These are phyloP conservation scores for Nidularia pulvinata DNA, from an alignment of 768 basidiomycete species.

Conservation along the genomic window DNA sequence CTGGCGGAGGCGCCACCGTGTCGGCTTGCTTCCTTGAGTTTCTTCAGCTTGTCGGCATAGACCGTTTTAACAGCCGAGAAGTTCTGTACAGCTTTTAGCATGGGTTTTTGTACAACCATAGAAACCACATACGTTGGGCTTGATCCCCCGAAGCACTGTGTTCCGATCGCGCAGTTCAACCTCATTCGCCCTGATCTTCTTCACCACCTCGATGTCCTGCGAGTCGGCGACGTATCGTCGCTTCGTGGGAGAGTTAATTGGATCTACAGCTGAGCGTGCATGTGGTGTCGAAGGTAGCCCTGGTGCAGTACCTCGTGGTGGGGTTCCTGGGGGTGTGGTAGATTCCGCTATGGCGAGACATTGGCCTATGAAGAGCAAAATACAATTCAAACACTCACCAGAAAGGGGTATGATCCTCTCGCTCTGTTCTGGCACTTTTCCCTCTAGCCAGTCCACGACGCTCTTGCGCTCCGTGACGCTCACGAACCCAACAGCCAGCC, in stretches of 20 bases:
- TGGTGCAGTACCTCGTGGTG: constrained; percentile 4
- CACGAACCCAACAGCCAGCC: constrained; percentile 75
- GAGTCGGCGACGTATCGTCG: constrained; percentile 78
- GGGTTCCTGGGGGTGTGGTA: constrained; percentile 54
- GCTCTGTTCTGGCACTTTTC: constrained; percentile 44
- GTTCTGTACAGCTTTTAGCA: constrained; percentile 54
- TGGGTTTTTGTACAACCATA: background rate
- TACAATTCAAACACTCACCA: too few relatives aligned
- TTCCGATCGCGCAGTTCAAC: constrained; percentile 84
- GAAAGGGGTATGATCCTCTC: background rate
- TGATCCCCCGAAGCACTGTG: constrained; percentile 80
- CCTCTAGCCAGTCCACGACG: constrained; percentile 85
- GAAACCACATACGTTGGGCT: constrained; percentile 69
- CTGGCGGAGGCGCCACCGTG: constrained; percentile 37
- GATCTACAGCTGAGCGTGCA: constrained; percentile 21
- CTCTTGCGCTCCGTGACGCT: constrained; percentile 86
- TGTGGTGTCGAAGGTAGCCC: constrained; percentile 21
- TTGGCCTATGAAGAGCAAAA: too few relatives aligned
- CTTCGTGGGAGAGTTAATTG: constrained; percentile 40
- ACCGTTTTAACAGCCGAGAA: constrained; percentile 68
- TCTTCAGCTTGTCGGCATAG: constrained; percentile 80
- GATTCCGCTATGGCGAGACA: constrained; percentile 46
- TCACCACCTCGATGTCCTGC: constrained; percentile 83
- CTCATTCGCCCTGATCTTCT: constrained; percentile 76
- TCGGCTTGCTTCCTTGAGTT: constrained; percentile 65